A percentile compares a stretch with the other conserved stretches of the same genome.
Conservation (phyloP, 345 rosid genomes). For the Populus davidiana region DNA sequence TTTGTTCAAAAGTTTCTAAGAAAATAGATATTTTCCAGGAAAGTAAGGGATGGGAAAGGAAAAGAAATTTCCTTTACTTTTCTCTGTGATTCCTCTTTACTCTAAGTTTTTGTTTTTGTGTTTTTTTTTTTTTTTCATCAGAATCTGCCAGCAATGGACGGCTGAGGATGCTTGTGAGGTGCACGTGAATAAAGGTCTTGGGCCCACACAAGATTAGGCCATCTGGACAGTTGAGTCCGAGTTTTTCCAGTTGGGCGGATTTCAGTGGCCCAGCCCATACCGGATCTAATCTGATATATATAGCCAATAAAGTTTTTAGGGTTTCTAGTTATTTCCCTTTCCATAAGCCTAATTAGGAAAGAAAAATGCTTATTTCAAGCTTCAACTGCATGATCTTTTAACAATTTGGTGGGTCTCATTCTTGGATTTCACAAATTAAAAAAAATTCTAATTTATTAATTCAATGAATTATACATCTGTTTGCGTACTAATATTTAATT, state of each 20-base stretch:
- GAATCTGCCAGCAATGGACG: not conserved
- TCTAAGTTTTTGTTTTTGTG: not conserved
- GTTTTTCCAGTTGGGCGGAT: not conserved
- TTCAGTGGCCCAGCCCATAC: not conserved
- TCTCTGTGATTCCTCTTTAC: not conserved
- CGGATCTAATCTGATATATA: not conserved
- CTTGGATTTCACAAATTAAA: not conserved
- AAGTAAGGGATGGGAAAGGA: not conserved
- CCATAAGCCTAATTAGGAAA: not conserved
- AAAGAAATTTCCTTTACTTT: not conserved
- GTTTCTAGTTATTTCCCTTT: not conserved
- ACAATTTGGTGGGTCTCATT: too few relatives aligned
- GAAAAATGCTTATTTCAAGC: too few relatives aligned
- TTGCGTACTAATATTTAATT: too few relatives aligned
- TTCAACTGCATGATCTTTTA: too few relatives aligned
- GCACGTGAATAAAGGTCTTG: not conserved
- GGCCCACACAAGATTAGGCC: not conserved
- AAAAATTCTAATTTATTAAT: too few relatives aligned
- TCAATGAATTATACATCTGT: too few relatives aligned
- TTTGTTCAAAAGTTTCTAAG: not conserved
- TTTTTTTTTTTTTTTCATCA: too few relatives aligned
- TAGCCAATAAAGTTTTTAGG: not conserved
- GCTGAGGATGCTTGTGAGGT: not conserved
- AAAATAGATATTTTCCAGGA: not conserved
- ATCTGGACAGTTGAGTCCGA: not conserved